phyloP scores from a whole-genome alignment of 1,284 basidiomycete genomes.

The Phaffia rhodozyma region DNA sequence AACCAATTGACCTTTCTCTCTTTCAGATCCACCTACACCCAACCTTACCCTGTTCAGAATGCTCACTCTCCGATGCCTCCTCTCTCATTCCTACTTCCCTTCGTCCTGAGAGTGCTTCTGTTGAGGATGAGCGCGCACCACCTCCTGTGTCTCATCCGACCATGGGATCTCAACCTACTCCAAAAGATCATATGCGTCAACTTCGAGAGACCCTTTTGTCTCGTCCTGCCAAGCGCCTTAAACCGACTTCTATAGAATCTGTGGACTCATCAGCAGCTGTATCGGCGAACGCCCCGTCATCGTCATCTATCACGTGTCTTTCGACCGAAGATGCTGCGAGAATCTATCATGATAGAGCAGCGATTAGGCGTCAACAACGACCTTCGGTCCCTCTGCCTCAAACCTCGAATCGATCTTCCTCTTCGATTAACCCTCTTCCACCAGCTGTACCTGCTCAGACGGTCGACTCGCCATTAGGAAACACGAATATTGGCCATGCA shows the following conservation, averaged over 20 bases:
- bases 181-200: no score
- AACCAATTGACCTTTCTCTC: background rate
- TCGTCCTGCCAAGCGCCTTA: background rate
- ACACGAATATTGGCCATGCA: conserved; percentile 10
- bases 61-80: conserved; percentile 1
- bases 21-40: conserved; percentile 14
- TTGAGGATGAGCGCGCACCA: no score
- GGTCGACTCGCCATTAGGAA: background rate
- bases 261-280: background rate
- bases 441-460: background rate
- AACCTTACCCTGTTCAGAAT: conserved; percentile 9
- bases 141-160: no score
- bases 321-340: background rate
- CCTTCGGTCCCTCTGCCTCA: background rate
- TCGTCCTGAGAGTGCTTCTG: background rate
- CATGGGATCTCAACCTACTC: no score
- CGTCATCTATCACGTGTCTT: background rate
- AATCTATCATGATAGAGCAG: conserved; percentile 1
- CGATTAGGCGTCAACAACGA: background rate
- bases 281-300: background rate
- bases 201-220: no score
- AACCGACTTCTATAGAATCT: background rate
- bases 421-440: background rate
- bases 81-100: conserved; percentile 15
- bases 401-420: background rate